Evolutionary conservation across 805 yeast genomes (phyloP).

Genomic region (Wickerhamiella occidentalis): DNA sequence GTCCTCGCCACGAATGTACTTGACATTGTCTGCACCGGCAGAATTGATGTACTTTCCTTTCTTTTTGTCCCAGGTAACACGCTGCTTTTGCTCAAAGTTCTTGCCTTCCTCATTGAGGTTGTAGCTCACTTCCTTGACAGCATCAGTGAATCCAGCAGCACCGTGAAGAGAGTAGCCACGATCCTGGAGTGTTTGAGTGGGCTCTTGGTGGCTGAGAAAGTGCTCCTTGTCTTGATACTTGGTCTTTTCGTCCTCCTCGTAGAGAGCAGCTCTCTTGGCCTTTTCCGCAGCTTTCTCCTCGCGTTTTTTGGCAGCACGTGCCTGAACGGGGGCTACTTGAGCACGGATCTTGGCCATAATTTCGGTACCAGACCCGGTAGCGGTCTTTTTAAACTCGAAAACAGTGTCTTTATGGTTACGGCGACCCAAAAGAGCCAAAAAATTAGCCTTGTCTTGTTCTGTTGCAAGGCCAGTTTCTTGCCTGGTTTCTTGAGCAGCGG

Average conservation of each 20-base stretch:
- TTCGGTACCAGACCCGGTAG: conserved; percentile 46
- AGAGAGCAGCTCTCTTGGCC: conserved; percentile 35
- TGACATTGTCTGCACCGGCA: conserved; percentile 49
- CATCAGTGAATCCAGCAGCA: conserved; percentile 57
- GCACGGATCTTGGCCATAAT: conserved; percentile 78
- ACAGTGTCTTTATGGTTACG: conserved; percentile 78
- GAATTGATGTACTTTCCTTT: conserved; percentile 75
- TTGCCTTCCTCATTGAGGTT: conserved; percentile 70
- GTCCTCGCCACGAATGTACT: conserved; percentile 85
- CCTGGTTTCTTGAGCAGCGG: conserved; percentile 25
- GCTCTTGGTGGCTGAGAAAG: conserved; percentile 83
- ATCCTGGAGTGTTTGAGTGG: conserved; percentile 67
- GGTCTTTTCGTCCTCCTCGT: conserved; percentile 17
- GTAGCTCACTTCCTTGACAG: conserved; percentile 75
- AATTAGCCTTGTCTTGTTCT: conserved; percentile 63
- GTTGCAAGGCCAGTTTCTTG: conserved; percentile 34
- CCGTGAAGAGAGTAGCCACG: conserved; percentile 45
- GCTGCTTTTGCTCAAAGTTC: conserved; percentile 48
- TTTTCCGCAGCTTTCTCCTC: conserved; percentile 54
- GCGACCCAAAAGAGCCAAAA: conserved; percentile 59
- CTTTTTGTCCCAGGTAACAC: conserved; percentile 86
- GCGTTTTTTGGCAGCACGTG: conserved; percentile 57
- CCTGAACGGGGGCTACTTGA: conserved; percentile 81
- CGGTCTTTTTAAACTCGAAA: conserved; percentile 63
- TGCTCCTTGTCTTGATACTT: conserved; percentile 55